Evolutionary conservation across 805 yeast species (phyloP).

Genomic region (Kodamaea sagamina): DNA sequence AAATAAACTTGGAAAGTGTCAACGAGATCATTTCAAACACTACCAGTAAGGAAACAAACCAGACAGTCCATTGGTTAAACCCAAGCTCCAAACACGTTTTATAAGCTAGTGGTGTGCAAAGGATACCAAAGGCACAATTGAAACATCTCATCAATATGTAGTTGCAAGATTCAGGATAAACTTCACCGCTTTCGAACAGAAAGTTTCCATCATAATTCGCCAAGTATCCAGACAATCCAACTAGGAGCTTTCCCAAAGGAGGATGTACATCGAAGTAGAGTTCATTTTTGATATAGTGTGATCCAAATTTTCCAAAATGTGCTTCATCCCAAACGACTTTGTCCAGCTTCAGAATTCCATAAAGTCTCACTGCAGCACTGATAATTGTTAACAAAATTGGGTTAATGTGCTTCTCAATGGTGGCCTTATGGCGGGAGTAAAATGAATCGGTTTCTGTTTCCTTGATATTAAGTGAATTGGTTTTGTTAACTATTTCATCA

Average conservation of each 20-base stretch:
- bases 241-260: conserved; percentile 79
- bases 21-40: conserved; percentile 68
- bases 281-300: conserved; percentile 74
- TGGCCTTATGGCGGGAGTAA: neutral
- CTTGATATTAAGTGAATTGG: conserved; percentile 14
- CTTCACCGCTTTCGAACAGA: conserved; percentile 66
- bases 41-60: conserved; percentile 63
- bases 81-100: conserved; percentile 37
- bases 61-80: conserved; percentile 41
- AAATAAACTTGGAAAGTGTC: conserved; percentile 70
- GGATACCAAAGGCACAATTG: conserved; percentile 66
- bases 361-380: conserved; percentile 48
- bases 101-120: conserved; percentile 71
- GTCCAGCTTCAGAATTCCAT: conserved; percentile 55
- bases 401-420: conserved; percentile 6
- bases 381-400: conserved; percentile 16
- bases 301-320: conserved; percentile 85
- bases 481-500: conserved; percentile 17
- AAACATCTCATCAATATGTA: conserved; percentile 68
- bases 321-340: conserved; percentile 89
- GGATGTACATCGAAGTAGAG: conserved; percentile 89
- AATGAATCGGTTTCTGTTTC: conserved; percentile 6
- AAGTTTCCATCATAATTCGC: conserved; percentile 85
- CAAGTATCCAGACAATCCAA: conserved; percentile 74
- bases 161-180: conserved; percentile 63